phyloP scores from a whole-genome alignment of 1,139 yeast genomes.

The Yamadazyma spencermartinsiae region DNA sequence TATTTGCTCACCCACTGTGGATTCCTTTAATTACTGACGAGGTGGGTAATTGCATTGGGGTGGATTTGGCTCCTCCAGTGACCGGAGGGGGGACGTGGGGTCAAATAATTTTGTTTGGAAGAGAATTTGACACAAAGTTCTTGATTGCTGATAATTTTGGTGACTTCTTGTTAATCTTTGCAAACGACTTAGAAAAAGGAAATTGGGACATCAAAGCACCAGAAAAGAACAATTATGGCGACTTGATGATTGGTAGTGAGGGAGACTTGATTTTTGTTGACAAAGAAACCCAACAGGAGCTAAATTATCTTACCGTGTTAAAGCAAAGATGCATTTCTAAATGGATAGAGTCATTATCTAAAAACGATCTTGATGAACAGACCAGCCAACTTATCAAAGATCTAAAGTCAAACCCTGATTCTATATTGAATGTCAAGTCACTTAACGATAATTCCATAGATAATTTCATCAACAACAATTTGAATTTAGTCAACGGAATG shows the following conservation, averaged over 20 bases:
- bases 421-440: slow-evolving; percentile 19
- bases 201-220: slow-evolving; percentile 66
- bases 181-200: slow-evolving; percentile 80
- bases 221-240: slow-evolving; percentile 45
- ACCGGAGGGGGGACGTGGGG: slow-evolving; percentile 64
- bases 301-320: slow-evolving; percentile 16
- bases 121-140: slow-evolving; percentile 84
- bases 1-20: slow-evolving; percentile 88
- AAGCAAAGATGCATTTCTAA: slow-evolving; percentile 13
- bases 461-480: slow-evolving; percentile 28
- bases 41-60: slow-evolving; percentile 86
- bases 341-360: slow-evolving; percentile 31
- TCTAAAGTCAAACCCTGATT: slow-evolving; percentile 22
- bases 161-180: slow-evolving; percentile 74
- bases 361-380: slow-evolving; percentile 15
- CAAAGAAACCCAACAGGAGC: slow-evolving; percentile 22
- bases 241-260: slow-evolving; percentile 58
- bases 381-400: slow-evolving; percentile 24
- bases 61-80: slow-evolving; percentile 84
- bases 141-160: slow-evolving; percentile 84
- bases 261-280: slow-evolving; percentile 73
- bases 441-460: slow-evolving; percentile 26
- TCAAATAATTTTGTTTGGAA: slow-evolving; percentile 83
- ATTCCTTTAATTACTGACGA: slow-evolving; percentile 86
- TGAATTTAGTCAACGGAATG: slow-evolving; percentile 15